These are phyloP conservation scores for Komagataella pastoris DNA, from an alignment of 805 yeast species.

Conservation along the genomic window DNA sequence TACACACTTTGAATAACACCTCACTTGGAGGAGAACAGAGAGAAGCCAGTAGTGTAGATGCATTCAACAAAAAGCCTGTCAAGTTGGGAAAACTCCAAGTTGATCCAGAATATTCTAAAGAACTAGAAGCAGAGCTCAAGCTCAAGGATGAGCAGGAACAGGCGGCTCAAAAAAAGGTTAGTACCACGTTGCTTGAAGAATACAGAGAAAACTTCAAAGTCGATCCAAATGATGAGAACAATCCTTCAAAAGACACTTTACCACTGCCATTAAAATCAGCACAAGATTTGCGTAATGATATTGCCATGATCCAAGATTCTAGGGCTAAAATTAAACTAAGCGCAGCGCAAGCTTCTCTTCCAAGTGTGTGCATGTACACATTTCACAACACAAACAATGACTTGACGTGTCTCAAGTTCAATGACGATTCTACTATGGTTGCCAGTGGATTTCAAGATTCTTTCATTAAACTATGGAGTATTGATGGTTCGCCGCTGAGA, in stretches of 20 bases:
- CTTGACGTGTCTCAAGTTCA: constrained; percentile 76
- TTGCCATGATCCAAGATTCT: constrained; percentile 69
- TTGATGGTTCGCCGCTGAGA: constrained; percentile 78
- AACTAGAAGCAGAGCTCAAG: constrained; percentile 72
- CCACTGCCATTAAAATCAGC: constrained; percentile 83
- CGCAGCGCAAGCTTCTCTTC: constrained; percentile 66
- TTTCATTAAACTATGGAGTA: constrained; percentile 81
- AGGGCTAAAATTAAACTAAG: constrained; percentile 61
- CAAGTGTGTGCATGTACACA: constrained; percentile 95
- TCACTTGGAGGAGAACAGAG: constrained; percentile 8
- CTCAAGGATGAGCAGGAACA: constrained; percentile 49
- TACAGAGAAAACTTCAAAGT: constrained; percentile 44
- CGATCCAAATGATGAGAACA: constrained; percentile 39
- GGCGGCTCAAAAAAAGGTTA: constrained; percentile 8
- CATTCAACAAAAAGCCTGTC: constrained; percentile 59
- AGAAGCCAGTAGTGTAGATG: constrained; percentile 23
- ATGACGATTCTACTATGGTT: constrained; percentile 72
- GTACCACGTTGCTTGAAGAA: constrained; percentile 45
- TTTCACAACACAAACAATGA: constrained; percentile 91
- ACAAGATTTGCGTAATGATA: constrained; percentile 66
- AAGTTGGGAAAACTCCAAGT: constrained; percentile 75
- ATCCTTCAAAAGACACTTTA: constrained; percentile 62
- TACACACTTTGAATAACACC: constrained; percentile 16
- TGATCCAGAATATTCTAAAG: constrained; percentile 76
- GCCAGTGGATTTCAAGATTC: constrained; percentile 96